A percentile compares a stretch with the other conserved stretches of the same genome.
Evolutionary conservation across 148 eudicot genomes (phyloP).

Genomic region (Dianthus caryophyllus): DNA sequence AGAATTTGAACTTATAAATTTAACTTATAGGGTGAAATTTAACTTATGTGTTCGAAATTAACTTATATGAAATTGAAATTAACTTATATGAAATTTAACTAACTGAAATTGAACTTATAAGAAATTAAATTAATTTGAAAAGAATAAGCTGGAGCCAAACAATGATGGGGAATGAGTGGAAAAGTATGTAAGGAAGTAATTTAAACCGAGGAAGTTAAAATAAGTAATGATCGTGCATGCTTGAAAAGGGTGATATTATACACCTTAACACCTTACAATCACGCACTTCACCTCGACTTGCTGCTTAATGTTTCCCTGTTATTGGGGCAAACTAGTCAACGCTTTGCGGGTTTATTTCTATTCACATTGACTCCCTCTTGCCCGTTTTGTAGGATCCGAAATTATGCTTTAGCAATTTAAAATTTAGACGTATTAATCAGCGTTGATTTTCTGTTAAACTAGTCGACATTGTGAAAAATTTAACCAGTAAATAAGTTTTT

Average conservation of each 20-base stretch:
- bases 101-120: no score
- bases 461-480: no score
- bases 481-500: no score
- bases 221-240: conserved; percentile 16
- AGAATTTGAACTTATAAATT: no score
- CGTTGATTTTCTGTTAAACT: no score
- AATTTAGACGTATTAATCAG: no score
- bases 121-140: no score
- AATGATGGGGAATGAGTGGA: neutral
- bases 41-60: no score
- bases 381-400: neutral
- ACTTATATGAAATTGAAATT: no score
- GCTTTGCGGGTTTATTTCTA: neutral
- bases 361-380: neutral
- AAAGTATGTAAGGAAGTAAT: neutral
- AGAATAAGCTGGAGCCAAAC: no score
- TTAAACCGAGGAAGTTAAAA: neutral
- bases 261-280: neutral
- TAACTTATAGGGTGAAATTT: no score
- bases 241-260: conserved; percentile 22
- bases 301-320: neutral
- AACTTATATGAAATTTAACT: no score
- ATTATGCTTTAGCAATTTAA: neutral
- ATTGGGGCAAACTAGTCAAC: conserved; percentile 7
- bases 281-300: conserved; percentile 19